phyloP scores from a whole-genome alignment of 352 stramenopile genomes.

The Phytopythium delawarense region DNA sequence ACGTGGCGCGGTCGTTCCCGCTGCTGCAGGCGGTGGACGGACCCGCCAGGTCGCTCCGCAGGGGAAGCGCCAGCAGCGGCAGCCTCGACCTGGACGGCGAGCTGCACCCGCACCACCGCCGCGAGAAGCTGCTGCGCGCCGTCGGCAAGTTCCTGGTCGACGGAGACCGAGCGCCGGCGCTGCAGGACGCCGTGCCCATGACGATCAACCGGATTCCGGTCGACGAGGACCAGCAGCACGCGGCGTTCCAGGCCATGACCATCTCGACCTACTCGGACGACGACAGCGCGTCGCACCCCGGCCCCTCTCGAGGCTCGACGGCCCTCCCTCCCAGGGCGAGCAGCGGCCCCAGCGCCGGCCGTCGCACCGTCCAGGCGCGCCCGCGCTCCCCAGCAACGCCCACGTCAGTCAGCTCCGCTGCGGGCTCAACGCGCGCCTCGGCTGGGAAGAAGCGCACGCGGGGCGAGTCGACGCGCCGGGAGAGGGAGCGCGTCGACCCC shows the following conservation, averaged over 20 bases:
- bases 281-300: neutral
- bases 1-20: conserved; percentile 36
- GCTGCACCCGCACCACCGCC: conserved; percentile 7
- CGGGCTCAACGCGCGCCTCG: neutral
- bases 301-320: neutral
- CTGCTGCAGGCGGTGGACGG: conserved; percentile 23
- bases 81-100: neutral
- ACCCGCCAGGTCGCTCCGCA: neutral
- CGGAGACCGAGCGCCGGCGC: neutral
- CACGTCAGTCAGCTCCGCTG: neutral
- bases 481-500: conserved; percentile 13
- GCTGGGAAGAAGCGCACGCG: conserved; percentile 43
- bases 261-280: conserved; percentile 27
- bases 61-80: neutral
- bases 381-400: conserved; percentile 10
- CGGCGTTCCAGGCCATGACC: conserved; percentile 31
- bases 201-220: conserved; percentile 17
- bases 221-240: conserved; percentile 20
- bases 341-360: neutral
- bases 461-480: conserved; percentile 9
- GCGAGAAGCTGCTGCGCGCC: conserved; percentile 41
- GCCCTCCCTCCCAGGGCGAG: too few species aligned
- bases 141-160: conserved; percentile 48
- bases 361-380: neutral
- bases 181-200: neutral